Conservation (phyloP, 768 basidiomycete species). For the Collybia sordida region DNA sequence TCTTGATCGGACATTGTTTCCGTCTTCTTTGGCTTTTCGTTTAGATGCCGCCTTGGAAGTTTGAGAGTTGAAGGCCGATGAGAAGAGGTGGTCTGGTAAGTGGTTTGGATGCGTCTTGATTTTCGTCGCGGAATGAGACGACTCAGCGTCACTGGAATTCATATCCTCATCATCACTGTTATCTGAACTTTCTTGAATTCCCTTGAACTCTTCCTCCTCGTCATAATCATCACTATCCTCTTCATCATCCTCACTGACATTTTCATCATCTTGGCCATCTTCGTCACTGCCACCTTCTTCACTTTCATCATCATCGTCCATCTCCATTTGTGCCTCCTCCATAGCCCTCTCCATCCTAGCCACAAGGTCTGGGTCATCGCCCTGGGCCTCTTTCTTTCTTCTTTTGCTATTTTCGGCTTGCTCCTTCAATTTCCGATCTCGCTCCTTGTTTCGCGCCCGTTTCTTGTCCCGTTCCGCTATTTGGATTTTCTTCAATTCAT, state of each 20-base stretch:
- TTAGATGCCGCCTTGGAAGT: slow-evolving; percentile 16
- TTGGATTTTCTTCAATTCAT: slow-evolving; percentile 9
- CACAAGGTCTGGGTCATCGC: slow-evolving; percentile 5
- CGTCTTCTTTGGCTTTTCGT: slow-evolving; percentile 20
- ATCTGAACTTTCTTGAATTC: neutral
- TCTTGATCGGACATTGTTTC: slow-evolving; percentile 19
- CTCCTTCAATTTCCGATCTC: slow-evolving; percentile 17
- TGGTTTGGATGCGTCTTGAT: slow-evolving; percentile 38
- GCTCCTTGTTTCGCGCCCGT: slow-evolving; percentile 13
- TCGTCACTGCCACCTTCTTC: slow-evolving; percentile 26
- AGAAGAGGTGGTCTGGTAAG: slow-evolving; percentile 67
- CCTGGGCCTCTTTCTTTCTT: slow-evolving; percentile 4
- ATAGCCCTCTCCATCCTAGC: slow-evolving; percentile 17
- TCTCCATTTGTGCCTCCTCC: slow-evolving; percentile 19
- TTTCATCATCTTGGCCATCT: slow-evolving; percentile 17
- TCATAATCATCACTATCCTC: slow-evolving; percentile 19
- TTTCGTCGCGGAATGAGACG: slow-evolving; percentile 9
- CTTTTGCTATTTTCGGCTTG: slow-evolving; percentile 17
- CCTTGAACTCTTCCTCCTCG: slow-evolving; percentile 12
- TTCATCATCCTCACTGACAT: slow-evolving; percentile 5
- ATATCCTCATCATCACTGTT: neutral
- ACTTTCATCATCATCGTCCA: slow-evolving; percentile 23
- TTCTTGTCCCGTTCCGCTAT: slow-evolving; percentile 17
- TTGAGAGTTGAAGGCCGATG: slow-evolving; percentile 48
- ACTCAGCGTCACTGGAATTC: neutral